These are phyloP conservation scores for Pleurotus djamor DNA, from an alignment of 768 basidiomycete genomes.

Conservation along the genomic window DNA sequence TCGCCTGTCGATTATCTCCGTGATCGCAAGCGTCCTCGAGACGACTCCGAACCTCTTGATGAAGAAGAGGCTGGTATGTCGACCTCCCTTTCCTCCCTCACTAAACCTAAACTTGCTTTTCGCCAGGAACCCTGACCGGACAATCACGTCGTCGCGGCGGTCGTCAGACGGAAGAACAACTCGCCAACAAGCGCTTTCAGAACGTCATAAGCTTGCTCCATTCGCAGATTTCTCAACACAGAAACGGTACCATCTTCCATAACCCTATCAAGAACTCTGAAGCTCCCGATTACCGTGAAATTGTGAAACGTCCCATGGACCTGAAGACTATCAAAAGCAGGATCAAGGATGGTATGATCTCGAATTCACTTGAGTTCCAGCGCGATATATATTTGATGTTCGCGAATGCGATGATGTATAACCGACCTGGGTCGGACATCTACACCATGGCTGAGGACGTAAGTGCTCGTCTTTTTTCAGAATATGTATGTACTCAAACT, in stretches of 20 bases:
- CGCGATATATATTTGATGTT: slow-evolving; percentile 93
- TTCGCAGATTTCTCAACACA: slow-evolving; percentile 79
- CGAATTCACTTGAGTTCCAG: slow-evolving; percentile 84
- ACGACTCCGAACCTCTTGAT: slow-evolving; percentile 65
- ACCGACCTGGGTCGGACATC: slow-evolving; percentile 83
- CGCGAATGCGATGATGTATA: slow-evolving; percentile 98
- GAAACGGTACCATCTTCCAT: slow-evolving; percentile 88
- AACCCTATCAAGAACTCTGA: slow-evolving; percentile 87
- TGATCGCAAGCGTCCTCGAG: slow-evolving; percentile 58
- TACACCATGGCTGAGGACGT: slow-evolving; percentile 91
- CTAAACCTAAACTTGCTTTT: background rate
- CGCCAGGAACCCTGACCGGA: slow-evolving; percentile 20
- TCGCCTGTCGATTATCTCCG: slow-evolving; percentile 37
- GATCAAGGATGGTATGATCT: slow-evolving; percentile 81
- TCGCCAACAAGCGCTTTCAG: slow-evolving; percentile 73
- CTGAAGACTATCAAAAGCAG: slow-evolving; percentile 88
- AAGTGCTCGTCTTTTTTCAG: slow-evolving; percentile 22
- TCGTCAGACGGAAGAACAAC: slow-evolving; percentile 43
- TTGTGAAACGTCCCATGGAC: slow-evolving; percentile 95
- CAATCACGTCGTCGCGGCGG: slow-evolving; percentile 36
- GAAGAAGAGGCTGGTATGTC: slow-evolving; percentile 59
- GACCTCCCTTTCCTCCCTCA: background rate
- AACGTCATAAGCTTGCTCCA: slow-evolving; percentile 80
- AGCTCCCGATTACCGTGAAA: slow-evolving; percentile 89
- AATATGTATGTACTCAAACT: background rate